Conservation (phyloP, 345 rosid species). For the Alliaria petiolata region DNA sequence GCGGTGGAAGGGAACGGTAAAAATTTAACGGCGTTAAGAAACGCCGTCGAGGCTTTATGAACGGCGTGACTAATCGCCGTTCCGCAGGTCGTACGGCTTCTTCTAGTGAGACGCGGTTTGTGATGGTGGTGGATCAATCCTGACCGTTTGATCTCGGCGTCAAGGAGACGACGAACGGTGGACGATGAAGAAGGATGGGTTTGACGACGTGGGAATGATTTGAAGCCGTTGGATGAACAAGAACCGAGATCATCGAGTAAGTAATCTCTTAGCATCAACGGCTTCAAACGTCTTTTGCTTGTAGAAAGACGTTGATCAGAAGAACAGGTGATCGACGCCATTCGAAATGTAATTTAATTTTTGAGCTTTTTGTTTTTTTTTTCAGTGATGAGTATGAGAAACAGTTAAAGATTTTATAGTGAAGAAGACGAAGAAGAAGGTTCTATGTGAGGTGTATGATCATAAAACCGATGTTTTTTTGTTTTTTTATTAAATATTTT, state of each 20-base stretch:
- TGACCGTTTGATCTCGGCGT: slow-evolving; percentile 53
- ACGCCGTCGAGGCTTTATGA: slow-evolving; percentile 57
- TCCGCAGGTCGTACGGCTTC: slow-evolving; percentile 35
- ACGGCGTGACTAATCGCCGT: slow-evolving; percentile 44
- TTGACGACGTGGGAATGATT: slow-evolving; percentile 75
- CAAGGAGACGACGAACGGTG: slow-evolving; percentile 63
- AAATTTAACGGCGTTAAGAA: slow-evolving; percentile 58
- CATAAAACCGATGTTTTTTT: slow-evolving; percentile 21
- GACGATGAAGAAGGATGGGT: slow-evolving; percentile 39
- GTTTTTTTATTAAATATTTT: neutral
- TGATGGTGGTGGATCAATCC: slow-evolving; percentile 17
- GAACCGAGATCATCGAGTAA: slow-evolving; percentile 75
- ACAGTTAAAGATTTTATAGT: slow-evolving; percentile 12
- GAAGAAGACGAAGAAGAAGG: slow-evolving; percentile 25
- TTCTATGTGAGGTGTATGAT: slow-evolving; percentile 33
- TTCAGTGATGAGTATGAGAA: slow-evolving; percentile 1
- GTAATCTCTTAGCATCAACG: slow-evolving; percentile 70
- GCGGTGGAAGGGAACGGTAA: slow-evolving; percentile 45
- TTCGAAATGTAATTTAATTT: neutral
- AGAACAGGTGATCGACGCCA: slow-evolving; percentile 30
- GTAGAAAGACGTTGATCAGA: slow-evolving; percentile 31
- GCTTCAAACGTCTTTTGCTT: slow-evolving; percentile 36
- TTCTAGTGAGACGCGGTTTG: slow-evolving; percentile 26
- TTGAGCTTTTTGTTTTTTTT: neutral
- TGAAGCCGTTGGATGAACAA: slow-evolving; percentile 88